Percentiles rank a stretch among this genome's conserved stretches.
phyloP scores from a whole-genome alignment of 129 eudicot species.

The Ambrosia artemisiifolia region DNA sequence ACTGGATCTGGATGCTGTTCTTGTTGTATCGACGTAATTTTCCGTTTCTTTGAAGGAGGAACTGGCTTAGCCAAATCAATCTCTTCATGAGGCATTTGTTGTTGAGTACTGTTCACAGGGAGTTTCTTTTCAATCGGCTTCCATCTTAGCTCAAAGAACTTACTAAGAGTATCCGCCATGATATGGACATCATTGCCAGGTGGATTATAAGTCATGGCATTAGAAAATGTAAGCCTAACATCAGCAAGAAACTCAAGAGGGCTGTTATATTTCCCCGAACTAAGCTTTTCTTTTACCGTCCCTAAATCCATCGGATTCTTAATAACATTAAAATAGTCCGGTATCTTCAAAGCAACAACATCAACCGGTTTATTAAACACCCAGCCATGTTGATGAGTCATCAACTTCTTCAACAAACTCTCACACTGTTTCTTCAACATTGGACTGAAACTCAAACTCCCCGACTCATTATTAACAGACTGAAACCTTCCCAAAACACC shows the following conservation, averaged over 20 bases:
- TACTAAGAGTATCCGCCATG: constrained; percentile 62
- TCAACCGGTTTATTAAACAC: constrained; percentile 79
- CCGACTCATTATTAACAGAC: constrained; percentile 27
- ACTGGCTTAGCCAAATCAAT: constrained; percentile 40
- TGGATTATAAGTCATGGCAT: constrained; percentile 84
- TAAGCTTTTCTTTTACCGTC: constrained; percentile 61
- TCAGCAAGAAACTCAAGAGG: constrained; percentile 69
- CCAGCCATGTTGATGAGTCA: constrained; percentile 65
- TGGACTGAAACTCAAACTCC: constrained; percentile 29
- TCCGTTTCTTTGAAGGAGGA: constrained; percentile 59
- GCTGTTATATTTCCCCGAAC: constrained; percentile 41
- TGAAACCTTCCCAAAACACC: constrained; percentile 56
- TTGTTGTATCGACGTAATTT: constrained; percentile 36
- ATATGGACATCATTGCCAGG: constrained; percentile 61
- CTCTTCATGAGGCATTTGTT: constrained; percentile 30
- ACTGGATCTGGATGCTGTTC: constrained; percentile 39
- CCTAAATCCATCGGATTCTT: constrained; percentile 91
- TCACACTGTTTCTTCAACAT: constrained; percentile 62
- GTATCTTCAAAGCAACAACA: constrained; percentile 62
- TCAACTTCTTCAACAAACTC: constrained; percentile 55
- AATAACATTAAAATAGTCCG: constrained; percentile 69
- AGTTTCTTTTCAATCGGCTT: constrained; percentile 67
- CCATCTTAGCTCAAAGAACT: constrained; percentile 63
- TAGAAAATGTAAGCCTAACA: constrained; percentile 73
- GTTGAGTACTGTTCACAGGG: constrained; percentile 25